Evolutionary conservation across 257 asterid species (phyloP).

Genomic region (Nicotiana attenuata): DNA sequence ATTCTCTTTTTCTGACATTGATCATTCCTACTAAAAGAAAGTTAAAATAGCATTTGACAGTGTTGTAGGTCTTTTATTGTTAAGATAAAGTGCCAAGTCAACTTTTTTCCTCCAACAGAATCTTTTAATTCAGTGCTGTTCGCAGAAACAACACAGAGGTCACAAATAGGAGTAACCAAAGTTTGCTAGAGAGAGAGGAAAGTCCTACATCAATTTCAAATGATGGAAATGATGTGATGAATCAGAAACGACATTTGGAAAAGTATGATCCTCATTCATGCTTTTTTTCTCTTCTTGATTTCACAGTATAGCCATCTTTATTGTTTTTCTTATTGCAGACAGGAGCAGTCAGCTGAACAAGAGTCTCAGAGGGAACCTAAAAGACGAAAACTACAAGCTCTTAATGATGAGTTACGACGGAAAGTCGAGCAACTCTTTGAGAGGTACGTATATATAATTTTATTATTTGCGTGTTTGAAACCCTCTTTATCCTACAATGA

Average conservation of each 20-base stretch:
- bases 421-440: conserved; percentile 58
- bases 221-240: conserved; percentile 12
- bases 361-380: conserved; percentile 29
- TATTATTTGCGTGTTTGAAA: not conserved
- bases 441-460: conserved; percentile 42
- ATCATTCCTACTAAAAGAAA: not conserved
- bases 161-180: conserved; percentile 26
- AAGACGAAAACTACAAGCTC: conserved; percentile 34
- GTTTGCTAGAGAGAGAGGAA: conserved; percentile 30
- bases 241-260: conserved; percentile 28
- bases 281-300: conserved; percentile 9
- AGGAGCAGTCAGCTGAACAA: conserved; percentile 26
- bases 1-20: not conserved
- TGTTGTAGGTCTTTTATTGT: not conserved
- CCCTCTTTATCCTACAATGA: not conserved
- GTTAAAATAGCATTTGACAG: not conserved
- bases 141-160: not conserved
- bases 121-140: not conserved
- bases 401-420: conserved; percentile 39
- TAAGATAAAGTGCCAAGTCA: not conserved
- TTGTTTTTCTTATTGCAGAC: conserved; percentile 40
- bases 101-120: not conserved
- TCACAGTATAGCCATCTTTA: conserved; percentile 12
- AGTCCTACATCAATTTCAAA: conserved; percentile 21
- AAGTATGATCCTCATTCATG: conserved; percentile 30